Conservation (phyloP, 1,284 basidiomycete species). For the Butyriboletus appendiculatus region DNA sequence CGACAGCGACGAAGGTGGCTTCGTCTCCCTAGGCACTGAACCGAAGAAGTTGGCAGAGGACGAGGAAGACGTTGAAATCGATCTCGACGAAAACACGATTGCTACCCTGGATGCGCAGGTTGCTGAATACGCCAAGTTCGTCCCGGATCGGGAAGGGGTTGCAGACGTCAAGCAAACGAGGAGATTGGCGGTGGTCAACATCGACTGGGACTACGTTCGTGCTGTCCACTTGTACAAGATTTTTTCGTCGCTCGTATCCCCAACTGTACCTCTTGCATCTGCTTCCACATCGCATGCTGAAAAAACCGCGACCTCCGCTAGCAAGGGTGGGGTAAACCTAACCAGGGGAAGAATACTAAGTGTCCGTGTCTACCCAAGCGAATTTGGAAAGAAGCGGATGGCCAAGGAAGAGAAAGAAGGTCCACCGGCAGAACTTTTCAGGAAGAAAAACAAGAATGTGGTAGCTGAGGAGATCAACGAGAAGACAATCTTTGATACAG, state of each 20-base stretch:
- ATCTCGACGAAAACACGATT: conserved; percentile 76
- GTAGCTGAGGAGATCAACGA: conserved; percentile 60
- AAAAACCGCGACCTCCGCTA: conserved; percentile 1
- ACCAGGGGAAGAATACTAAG: conserved; percentile 66
- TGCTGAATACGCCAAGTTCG: conserved; percentile 52
- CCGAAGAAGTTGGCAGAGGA: conserved; percentile 31
- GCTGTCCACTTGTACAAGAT: conserved; percentile 93
- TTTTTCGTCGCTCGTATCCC: conserved; percentile 84
- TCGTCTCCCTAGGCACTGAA: conserved; percentile 52
- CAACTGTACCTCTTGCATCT: conserved; percentile 45
- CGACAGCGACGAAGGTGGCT: conserved; percentile 50
- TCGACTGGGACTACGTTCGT: conserved; percentile 98
- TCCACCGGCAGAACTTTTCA: conserved; percentile 87
- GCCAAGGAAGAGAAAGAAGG: conserved; percentile 88
- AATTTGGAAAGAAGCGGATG: conserved; percentile 92
- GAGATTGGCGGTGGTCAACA: conserved; percentile 90
- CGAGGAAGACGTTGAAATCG: conserved; percentile 61
- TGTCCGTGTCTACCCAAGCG: conserved; percentile 88
- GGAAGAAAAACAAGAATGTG: conserved; percentile 39
- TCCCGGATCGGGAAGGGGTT: conserved; percentile 40
- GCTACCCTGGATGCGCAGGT: conserved; percentile 77
- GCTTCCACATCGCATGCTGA: conserved; percentile 24
- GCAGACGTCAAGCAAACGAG: conserved; percentile 53
- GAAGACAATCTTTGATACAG: conserved; percentile 65
- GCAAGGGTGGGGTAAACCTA: conserved; percentile 28